phyloP scores from a whole-genome alignment of 1,284 basidiomycete species.

The Sutorius eximius region DNA sequence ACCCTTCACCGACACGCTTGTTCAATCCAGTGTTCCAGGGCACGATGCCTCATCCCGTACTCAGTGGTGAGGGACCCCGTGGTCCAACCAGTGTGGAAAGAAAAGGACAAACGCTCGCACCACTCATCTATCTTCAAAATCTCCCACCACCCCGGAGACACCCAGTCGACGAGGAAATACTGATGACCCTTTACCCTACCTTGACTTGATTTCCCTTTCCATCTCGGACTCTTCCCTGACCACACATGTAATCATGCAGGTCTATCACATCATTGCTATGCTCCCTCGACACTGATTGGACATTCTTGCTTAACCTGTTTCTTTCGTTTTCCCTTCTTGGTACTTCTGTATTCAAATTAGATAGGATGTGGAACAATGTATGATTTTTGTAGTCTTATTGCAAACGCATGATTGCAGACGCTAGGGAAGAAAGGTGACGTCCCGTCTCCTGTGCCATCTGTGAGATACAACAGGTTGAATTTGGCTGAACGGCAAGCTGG shows the following conservation, averaged over 20 bases:
- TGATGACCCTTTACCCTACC: slow-evolving; percentile 49
- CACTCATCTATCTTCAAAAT: slow-evolving; percentile 53
- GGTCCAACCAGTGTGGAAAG: slow-evolving; percentile 9
- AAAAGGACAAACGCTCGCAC: slow-evolving; percentile 45
- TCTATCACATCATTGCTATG: slow-evolving; percentile 14
- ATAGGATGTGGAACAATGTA: slow-evolving; percentile 27
- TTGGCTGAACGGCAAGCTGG: neutral
- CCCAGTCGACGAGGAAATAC: slow-evolving; percentile 59
- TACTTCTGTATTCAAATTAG: slow-evolving; percentile 25
- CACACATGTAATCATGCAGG: neutral
- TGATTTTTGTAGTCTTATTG: slow-evolving; percentile 14
- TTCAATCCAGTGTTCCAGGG: slow-evolving; percentile 14
- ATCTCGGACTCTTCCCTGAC: slow-evolving; percentile 1
- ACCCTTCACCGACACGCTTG: slow-evolving; percentile 31
- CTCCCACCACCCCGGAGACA: slow-evolving; percentile 50
- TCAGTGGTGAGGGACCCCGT: slow-evolving; percentile 3
- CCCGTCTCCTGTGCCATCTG: neutral
- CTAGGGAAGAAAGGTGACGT: neutral
- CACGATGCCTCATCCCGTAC: neutral
- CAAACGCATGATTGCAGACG: neutral
- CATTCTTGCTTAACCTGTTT: slow-evolving; percentile 7
- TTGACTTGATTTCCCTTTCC: slow-evolving; percentile 26
- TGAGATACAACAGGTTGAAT: neutral
- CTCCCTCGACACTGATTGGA: slow-evolving; percentile 3
- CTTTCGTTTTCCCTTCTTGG: slow-evolving; percentile 26